Evolutionary conservation across 2,329 filamentous ascomycete genomes (phyloP).

Genomic region (Dactylella cylindrospora): DNA sequence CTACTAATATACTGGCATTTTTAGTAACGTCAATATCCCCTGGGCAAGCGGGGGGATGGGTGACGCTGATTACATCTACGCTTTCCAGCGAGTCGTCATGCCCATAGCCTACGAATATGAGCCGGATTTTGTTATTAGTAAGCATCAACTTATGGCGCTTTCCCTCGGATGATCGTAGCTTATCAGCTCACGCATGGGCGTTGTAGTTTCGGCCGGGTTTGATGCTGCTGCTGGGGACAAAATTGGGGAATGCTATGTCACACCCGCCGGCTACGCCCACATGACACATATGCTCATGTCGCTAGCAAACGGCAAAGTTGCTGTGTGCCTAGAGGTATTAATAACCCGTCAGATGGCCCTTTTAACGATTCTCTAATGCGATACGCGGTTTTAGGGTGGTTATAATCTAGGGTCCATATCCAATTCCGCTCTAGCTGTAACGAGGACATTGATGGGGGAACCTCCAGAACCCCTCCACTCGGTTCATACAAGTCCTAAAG

Average conservation of each 20-base stretch:
- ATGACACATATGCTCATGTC: conserved; percentile 99
- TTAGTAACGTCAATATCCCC: conserved; percentile 67
- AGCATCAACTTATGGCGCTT: conserved; percentile 41
- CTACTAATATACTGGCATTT: conserved; percentile 36
- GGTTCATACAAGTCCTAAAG: conserved; percentile 56
- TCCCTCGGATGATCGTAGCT: not conserved
- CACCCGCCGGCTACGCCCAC: conserved; percentile 87
- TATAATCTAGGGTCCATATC: conserved; percentile 95
- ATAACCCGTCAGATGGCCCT: no score
- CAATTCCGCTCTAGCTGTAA: conserved; percentile 85
- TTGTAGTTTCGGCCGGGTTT: conserved; percentile 80
- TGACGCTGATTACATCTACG: conserved; percentile 93
- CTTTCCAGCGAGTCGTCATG: conserved; percentile 95
- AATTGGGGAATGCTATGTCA: conserved; percentile 88
- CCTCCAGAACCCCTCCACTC: conserved; percentile 67
- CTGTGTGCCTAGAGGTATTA: conserved; percentile 78
- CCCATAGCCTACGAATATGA: conserved; percentile 91
- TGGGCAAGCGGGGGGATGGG: conserved; percentile 76
- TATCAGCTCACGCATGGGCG: not conserved
- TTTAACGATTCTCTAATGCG: no score
- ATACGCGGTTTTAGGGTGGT: conserved; percentile 63
- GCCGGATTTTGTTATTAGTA: conserved; percentile 82
- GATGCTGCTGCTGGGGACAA: conserved; percentile 93
- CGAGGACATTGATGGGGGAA: conserved; percentile 90
- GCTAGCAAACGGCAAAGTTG: conserved; percentile 81